Evolutionary conservation across 805 yeast species (phyloP), one percentile per base, ranked within the genome.

Genomic region (Metschnikowia koreensis): DNA sequence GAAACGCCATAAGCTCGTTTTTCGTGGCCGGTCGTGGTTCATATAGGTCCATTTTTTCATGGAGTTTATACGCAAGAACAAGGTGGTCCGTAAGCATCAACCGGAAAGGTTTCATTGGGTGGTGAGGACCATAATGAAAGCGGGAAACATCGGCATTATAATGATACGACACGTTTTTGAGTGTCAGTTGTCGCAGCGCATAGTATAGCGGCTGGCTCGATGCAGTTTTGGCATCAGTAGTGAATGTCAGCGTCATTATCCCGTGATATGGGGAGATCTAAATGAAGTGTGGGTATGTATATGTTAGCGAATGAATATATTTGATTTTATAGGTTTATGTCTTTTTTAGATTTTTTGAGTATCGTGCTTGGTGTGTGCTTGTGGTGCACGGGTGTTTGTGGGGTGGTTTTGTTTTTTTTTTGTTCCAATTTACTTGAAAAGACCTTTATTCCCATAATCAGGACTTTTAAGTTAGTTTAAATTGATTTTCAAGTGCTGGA

Each of bases 101-200:
- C 58, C 99, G 75, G 68, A 92, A 89, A 13, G 99, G 99, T 67
- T 93, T 93, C 99, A 93, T 93, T n/a, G 99, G 99, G 69, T 93
- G 99, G 54, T 84, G 81, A 1, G 89, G 87, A 15, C 99, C 99
- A 67, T 89, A 92, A 63, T 92, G 97, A 68, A 85, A 92, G 57
- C 82, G 80, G 1, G 89, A 78, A 0, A 86, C 96, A 48, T 85
- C 82, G 27, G 91, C 88, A 67, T 91, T 91, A 69, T 81, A 89
- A 68, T 91, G 97, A 70, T 91, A 91, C 8, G 96, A 89, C 1
- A 91, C 97, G 62, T 58, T 46, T 26, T 54, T 49, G n/a, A 49
- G 52, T 34, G 38, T 13, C 51, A 47, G 54, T 39, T 38, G 51
- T 31, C 52, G 52, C 50, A 62, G 62, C 2, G 66, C 63, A 22